phyloP scores from a whole-genome alignment of 2,329 filamentous ascomycete species.

The Colletotrichum filicis region DNA sequence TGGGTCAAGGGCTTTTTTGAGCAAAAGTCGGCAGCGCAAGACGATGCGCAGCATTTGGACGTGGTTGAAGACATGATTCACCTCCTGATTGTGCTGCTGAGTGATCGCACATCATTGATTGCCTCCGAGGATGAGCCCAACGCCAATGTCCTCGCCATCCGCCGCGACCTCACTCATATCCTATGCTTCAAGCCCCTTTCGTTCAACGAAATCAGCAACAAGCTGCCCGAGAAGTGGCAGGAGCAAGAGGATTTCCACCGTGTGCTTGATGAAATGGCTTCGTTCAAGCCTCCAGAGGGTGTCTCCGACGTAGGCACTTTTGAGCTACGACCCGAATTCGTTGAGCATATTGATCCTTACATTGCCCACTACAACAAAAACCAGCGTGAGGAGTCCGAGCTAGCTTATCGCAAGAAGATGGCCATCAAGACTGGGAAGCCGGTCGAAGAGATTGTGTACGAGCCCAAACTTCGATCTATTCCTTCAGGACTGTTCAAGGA shows the following conservation, averaged over 20 bases:
- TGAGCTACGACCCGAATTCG: conserved; percentile 85
- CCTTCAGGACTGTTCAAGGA: conserved; percentile 80
- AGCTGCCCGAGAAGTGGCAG: conserved; percentile 88
- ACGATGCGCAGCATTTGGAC: conserved; percentile 89
- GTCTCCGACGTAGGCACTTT: conserved; percentile 94
- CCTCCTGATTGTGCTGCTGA: conserved; percentile 88
- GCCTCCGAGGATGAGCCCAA: conserved; percentile 73
- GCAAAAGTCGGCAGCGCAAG: conserved; percentile 77
- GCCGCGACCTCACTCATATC: conserved; percentile 91
- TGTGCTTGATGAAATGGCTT: conserved; percentile 87
- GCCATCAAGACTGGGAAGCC: conserved; percentile 88
- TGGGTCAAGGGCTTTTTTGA: conserved; percentile 90
- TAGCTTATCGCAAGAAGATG: conserved; percentile 86
- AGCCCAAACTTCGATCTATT: conserved; percentile 84
- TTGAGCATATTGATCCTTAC: conserved; percentile 93
- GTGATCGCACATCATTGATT: conserved; percentile 85
- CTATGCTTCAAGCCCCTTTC: conserved; percentile 96
- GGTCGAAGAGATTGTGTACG: conserved; percentile 87
- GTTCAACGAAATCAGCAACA: conserved; percentile 89
- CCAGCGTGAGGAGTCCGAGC: conserved; percentile 94
- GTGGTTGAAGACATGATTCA: conserved; percentile 97
- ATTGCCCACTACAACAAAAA: conserved; percentile 97
- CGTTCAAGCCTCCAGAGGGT: conserved; percentile 90
- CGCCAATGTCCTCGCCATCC: conserved; percentile 77
- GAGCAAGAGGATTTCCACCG: conserved; percentile 90